phyloP scores from a whole-genome alignment of 805 yeast species.

The Hanseniaspora opuntiae region DNA sequence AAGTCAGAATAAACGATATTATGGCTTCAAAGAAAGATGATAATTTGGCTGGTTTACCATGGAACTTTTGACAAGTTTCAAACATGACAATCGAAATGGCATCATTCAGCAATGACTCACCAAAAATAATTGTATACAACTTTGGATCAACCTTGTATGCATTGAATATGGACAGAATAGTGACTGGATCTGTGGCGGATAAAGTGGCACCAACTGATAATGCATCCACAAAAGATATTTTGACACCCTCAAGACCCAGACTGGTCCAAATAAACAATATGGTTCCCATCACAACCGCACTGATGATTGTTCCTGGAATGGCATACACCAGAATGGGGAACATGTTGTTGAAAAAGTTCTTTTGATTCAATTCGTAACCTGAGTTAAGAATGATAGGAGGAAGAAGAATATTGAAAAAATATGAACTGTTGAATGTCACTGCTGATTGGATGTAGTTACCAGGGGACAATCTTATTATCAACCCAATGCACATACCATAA shows the following conservation, averaged over 20 bases:
- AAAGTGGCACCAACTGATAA: conserved; percentile 94
- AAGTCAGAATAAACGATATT: conserved; percentile 84
- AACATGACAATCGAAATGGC: conserved; percentile 98
- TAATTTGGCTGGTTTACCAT: conserved; percentile 65
- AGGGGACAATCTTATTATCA: conserved; percentile 78
- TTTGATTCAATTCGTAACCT: conserved; percentile 93
- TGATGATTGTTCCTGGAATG: conserved; percentile 89
- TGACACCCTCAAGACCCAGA: conserved; percentile 75
- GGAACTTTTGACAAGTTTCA: conserved; percentile 93
- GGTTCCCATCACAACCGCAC: conserved; percentile 81
- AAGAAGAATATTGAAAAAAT: conserved; percentile 80
- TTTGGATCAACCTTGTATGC: conserved; percentile 98
- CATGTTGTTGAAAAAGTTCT: conserved; percentile 82
- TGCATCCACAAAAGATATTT: conserved; percentile 91
- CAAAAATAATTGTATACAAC: conserved; percentile 89
- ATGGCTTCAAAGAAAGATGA: conserved; percentile 83
- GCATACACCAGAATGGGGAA: conserved; percentile 88
- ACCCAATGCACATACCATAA: conserved; percentile 92
- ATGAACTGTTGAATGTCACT: conserved; percentile 85
- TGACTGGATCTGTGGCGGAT: conserved; percentile 97
- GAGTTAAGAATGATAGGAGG: conserved; percentile 95
- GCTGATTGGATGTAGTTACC: conserved; percentile 96
- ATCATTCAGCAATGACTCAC: conserved; percentile 88
- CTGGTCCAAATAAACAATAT: conserved; percentile 82
- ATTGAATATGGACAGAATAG: conserved; percentile 87